phyloP scores from a whole-genome alignment of 1,284 basidiomycete species.

The Irpex sp. region DNA sequence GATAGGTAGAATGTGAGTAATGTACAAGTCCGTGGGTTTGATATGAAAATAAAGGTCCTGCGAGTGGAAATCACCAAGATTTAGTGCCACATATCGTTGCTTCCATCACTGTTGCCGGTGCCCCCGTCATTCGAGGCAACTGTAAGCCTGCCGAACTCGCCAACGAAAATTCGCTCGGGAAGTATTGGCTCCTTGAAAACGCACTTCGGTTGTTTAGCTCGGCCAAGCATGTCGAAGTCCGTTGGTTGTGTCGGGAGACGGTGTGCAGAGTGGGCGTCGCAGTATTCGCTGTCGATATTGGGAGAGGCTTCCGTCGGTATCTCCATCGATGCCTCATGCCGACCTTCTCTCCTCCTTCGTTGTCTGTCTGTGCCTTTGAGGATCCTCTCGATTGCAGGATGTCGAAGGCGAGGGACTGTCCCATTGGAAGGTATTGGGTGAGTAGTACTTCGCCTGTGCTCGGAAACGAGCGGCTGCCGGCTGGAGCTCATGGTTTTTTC shows the following conservation, averaged over 20 bases:
- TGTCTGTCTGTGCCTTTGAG: no score
- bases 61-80: neutral
- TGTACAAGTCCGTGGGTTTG: neutral
- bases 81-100: no score
- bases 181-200: neutral
- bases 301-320: neutral
- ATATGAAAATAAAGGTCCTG: neutral
- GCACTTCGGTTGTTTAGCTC: neutral
- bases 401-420: no score
- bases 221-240: neutral
- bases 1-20: neutral
- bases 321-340: neutral
- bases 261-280: neutral
- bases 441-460: neutral
- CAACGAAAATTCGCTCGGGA: neutral
- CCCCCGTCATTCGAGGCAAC: neutral
- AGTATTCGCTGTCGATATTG: neutral
- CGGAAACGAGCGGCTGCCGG: no score
- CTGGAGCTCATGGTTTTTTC: neutral
- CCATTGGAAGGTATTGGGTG: neutral
- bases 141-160: neutral
- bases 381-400: no score
- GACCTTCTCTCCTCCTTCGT: no score
- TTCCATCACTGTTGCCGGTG: no score
- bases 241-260: neutral